These are phyloP conservation scores for Clitoria ternatea DNA, from an alignment of 306 rosid species.

Conservation along the genomic window DNA sequence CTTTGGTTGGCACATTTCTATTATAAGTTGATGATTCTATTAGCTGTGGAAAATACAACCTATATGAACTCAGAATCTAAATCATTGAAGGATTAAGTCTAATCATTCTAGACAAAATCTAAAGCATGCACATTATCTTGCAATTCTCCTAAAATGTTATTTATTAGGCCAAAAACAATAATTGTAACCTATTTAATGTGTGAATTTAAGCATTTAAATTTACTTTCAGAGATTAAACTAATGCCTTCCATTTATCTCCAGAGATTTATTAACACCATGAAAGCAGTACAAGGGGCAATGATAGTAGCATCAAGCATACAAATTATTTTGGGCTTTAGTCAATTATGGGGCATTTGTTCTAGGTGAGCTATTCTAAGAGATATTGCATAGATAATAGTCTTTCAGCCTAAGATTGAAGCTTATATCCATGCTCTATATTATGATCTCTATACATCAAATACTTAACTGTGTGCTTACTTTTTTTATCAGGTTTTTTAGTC, in stretches of 20 bases:
- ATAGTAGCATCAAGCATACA: constrained; percentile 93
- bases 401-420: not conserved
- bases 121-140: not conserved
- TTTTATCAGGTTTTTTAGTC: constrained; percentile 84
- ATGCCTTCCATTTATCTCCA: constrained; percentile 30
- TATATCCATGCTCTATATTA: not conserved
- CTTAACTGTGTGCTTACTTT: not conserved
- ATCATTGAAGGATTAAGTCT: not conserved
- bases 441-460: constrained; percentile 12
- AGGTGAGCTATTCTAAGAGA: constrained; percentile 46
- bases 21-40: not conserved
- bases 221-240: not conserved
- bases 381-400: not conserved
- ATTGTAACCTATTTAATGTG: not conserved
- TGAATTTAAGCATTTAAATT: not conserved
- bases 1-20: not conserved
- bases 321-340: constrained; percentile 92
- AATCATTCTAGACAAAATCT: not conserved
- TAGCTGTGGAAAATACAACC: not conserved
- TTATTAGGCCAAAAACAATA: not conserved
- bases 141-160: not conserved
- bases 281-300: constrained; percentile 93
- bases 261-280: constrained; percentile 90
- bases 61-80: not conserved
- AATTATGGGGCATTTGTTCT: constrained; percentile 95